A percentile compares a stretch with the other conserved stretches of the same genome.
These are phyloP conservation scores for Psilocybe mexicana DNA, from an alignment of 1,284 basidiomycete species.

Conservation along the genomic window DNA sequence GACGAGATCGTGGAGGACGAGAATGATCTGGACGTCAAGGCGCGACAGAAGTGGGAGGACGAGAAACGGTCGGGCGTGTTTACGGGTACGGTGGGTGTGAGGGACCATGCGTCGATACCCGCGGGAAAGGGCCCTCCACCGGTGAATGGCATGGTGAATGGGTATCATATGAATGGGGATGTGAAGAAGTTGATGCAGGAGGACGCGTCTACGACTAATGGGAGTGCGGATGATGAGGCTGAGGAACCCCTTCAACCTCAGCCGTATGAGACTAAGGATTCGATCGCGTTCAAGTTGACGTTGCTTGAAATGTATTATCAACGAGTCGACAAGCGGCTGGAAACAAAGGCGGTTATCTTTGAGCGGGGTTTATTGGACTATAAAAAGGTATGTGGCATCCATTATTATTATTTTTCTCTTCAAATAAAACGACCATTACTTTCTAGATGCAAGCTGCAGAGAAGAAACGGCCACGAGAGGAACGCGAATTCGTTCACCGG, in stretches of 20 bases:
- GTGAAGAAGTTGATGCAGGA: constrained; percentile 48
- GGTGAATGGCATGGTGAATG: constrained; percentile 52
- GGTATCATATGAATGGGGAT: constrained; percentile 46
- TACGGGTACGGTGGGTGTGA: constrained; percentile 14
- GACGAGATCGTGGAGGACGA: constrained; percentile 79
- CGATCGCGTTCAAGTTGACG: constrained; percentile 89
- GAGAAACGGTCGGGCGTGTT: constrained; percentile 45
- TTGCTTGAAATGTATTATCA: constrained; percentile 93
- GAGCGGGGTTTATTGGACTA: constrained; percentile 92
- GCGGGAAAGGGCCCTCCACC: constrained; percentile 37
- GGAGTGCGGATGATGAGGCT: constrained; percentile 46
- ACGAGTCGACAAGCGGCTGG: constrained; percentile 85
- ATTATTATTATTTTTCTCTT: background rate
- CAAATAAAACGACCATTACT: constrained; percentile 1
- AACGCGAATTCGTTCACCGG: constrained; percentile 87
- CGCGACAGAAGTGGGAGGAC: constrained; percentile 67
- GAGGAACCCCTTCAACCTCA: constrained; percentile 72
- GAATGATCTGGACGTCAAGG: constrained; percentile 68
- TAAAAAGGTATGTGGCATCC: constrained; percentile 68
- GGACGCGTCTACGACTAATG: constrained; percentile 46
- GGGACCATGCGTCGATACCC: constrained; percentile 20
- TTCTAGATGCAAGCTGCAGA: constrained; percentile 85
- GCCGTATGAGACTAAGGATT: constrained; percentile 84
- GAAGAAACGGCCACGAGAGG: constrained; percentile 89
- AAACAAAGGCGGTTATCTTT: constrained; percentile 91